Percentiles rank a stretch among this genome's conserved stretches.
Conservation (phyloP, 2,329 filamentous ascomycete genomes). For the Fusarium sp. region DNA sequence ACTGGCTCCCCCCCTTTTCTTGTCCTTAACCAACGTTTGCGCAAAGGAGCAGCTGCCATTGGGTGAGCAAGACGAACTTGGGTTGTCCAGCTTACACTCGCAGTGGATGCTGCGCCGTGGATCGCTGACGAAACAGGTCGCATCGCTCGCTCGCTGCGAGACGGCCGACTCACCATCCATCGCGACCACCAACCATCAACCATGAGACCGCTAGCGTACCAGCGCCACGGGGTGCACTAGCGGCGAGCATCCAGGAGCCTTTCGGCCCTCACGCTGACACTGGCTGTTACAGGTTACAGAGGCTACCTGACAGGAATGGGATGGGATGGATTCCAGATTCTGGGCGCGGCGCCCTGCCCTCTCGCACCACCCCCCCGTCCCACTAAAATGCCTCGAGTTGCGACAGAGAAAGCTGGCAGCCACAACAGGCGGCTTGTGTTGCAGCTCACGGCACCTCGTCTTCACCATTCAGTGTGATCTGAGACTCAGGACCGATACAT, state of each 20-base stretch:
- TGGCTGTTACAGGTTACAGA: constrained; percentile 40
- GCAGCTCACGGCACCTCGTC: constrained; percentile 40
- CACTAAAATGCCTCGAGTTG: constrained; percentile 22
- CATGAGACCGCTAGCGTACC: constrained; percentile 45
- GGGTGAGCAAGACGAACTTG: constrained; percentile 10
- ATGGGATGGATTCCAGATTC: constrained; percentile 37
- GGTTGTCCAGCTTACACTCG: constrained; percentile 15
- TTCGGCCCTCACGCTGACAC: constrained; percentile 25
- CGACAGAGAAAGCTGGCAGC: constrained; percentile 37
- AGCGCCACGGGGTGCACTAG: constrained; percentile 44
- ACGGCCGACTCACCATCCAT: constrained; percentile 42
- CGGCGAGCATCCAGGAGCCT: constrained; percentile 29
- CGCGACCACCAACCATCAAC: constrained; percentile 33
- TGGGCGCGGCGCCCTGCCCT: constrained; percentile 19
- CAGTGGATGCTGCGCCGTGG: constrained; percentile 35
- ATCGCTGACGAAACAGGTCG: constrained; percentile 46
- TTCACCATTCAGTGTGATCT: constrained; percentile 30
- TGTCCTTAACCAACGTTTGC: constrained; percentile 12
- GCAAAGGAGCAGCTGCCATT: constrained; percentile 31
- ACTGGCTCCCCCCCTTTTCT: constrained; percentile 9
- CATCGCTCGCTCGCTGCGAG: constrained; percentile 19
- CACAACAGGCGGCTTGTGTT: constrained; percentile 37
- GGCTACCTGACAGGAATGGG: constrained; percentile 38
- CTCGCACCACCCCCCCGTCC: constrained; percentile 29
- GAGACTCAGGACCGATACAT: constrained; percentile 34